Base-by-base conservation (phyloP, 2,329 filamentous ascomycete species). In the Colletotrichum sp. region DNA sequence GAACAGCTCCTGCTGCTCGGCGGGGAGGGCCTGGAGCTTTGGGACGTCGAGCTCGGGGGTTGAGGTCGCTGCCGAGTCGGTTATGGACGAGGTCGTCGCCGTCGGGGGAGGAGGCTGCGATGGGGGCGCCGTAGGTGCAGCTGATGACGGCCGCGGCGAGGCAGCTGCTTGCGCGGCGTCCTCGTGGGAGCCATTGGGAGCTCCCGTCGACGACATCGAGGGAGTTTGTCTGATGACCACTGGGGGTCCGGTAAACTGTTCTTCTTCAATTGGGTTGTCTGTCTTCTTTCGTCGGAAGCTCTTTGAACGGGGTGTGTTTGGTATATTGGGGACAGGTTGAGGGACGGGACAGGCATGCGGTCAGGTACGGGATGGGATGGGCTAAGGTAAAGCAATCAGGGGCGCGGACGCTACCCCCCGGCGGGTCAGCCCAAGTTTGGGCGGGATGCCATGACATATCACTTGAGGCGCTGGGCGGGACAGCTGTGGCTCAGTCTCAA, bases 1-100 rank as follows among this genome's bases (percentile, higher is more conserved):
- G 84, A 97, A 98, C 14, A 99, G 92, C 81, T 98, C 96, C 86
- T 99, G 97, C 84, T 99, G 97, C 86, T 99, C 97, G 70, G 95
- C 92, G 59, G 96, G 95, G 63, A 99, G 92, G 68, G 95, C 91
- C 85, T 98, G 94, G 64, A 99, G 93, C 89, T 98, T 98, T 81
- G 93, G 88, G 79, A 98, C 87, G 83, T 99, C 96, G 84, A 99
- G 94, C 88, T 98, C 95, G 67, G 93, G 93, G 82, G 92, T 93
- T 72, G 86, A 81, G 78, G 84, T 85, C 76, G 88, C 85, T 78
- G 85, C 87, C 77, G 85, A 79, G 79, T 85, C 80, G 77, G 83
- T 79, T 78, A 84, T 77, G 81, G 81, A 76, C 82, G 81, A 79
- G 67, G 78, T 77, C 81, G 78, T 78, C 84, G 79, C 77, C 75